Evolutionary conservation across 768 basidiomycete genomes (phyloP).

Genomic region (Hysterangium stoloniferum): DNA sequence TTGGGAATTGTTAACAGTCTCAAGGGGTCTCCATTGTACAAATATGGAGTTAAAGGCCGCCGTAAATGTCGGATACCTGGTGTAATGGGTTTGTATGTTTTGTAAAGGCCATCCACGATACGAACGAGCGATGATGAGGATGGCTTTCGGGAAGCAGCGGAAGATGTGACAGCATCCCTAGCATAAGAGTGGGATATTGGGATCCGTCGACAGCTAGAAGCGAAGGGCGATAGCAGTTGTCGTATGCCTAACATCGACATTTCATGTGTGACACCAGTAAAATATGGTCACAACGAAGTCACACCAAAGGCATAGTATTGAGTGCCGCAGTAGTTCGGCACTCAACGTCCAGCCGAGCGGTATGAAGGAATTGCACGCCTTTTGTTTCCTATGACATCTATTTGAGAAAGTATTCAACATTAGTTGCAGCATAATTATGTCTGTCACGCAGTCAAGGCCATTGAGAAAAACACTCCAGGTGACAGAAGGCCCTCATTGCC

Average conservation of each 20-base stretch:
- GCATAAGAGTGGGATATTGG: slow-evolving; percentile 26
- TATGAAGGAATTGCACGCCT: no score
- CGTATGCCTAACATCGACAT: background rate
- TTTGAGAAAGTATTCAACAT: no score
- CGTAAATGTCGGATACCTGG: slow-evolving; percentile 82
- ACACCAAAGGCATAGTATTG: no score
- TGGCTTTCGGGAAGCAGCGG: slow-evolving; percentile 20
- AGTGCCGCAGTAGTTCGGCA: no score
- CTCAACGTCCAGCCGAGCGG: no score
- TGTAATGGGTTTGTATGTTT: slow-evolving; percentile 84
- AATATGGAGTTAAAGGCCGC: slow-evolving; percentile 72
- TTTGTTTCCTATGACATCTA: no score
- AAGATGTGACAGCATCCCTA: slow-evolving; percentile 24
- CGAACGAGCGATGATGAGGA: slow-evolving; percentile 6
- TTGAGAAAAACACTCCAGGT: no score
- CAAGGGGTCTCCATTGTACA: slow-evolving; percentile 82
- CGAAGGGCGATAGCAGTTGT: slow-evolving; percentile 17
- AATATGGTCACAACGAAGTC: no score
- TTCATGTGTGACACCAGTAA: background rate
- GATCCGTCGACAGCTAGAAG: slow-evolving; percentile 11
- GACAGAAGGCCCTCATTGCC: no score
- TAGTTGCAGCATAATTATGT: no score
- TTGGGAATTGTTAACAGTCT: slow-evolving; percentile 74
- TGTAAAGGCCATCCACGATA: slow-evolving; percentile 43
- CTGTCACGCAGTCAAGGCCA: no score